Base-by-base conservation (phyloP, 148 eudicot genomes). In the Gaultheria prostrata region DNA sequence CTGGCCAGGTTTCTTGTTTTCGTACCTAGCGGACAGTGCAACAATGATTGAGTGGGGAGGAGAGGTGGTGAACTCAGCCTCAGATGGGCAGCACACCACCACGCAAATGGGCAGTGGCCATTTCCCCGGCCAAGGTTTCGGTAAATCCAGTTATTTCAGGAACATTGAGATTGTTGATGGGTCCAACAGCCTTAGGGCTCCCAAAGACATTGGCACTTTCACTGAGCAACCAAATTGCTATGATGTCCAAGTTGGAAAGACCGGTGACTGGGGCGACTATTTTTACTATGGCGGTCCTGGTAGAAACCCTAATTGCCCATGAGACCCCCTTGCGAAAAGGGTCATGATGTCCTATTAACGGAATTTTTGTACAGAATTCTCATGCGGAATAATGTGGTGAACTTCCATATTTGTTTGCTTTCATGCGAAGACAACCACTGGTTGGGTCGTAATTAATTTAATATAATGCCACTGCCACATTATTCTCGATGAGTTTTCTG, bases 31-130 rank as follows among this genome's bases (percentile, higher is more conserved):
- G 0, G 98, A 94, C 65, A 93, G 95, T 76, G 98, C 98, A 0
- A 88, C 95, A 6, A 90, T 93, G 97, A 88, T 96, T 8, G 94
- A 96, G 82, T 96, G 97, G 98, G 98, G 98, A 46, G 98, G 98
- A 5, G 98, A 96, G 81, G 97, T 96, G 53, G 95, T 96, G 77
- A 96, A 96, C 93, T 93, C 98, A 2, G 92, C 87, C 49, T 87
- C 95, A 4, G 94, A 93, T 78, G 98, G 97, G 35, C 92, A 89
- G 57, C 98, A 95, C 88, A 95, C 98, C 7, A 92, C 94, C 33
- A 95, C 98, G 3, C 95, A 94, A 57, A 95, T 95, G 98, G 98
- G 98, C 46, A 96, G 98, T 30, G 98, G 98, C 4, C 95, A 87
- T 85, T 96, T 95, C 82, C 98, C 98, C 0, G 93, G 86, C 21